These are phyloP conservation scores for Ulota crispa DNA, from an alignment of 225 moss, liverwort and hornwort species.

Conservation along the genomic window DNA sequence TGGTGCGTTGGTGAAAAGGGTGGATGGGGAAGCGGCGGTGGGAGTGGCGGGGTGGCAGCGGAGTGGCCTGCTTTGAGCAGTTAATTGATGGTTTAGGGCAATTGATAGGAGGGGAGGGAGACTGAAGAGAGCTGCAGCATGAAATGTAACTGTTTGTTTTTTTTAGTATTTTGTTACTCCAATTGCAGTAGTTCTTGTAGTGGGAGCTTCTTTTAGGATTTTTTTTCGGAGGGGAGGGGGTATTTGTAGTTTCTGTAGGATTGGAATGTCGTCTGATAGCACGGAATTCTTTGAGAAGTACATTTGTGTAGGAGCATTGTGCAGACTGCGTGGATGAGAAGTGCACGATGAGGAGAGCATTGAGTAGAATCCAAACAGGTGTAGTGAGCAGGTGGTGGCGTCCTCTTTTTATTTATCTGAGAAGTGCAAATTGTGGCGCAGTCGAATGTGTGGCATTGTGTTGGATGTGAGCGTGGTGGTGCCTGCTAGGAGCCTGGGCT, in stretches of 20 bases:
- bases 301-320: conserved; percentile 43
- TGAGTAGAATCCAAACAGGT: conserved; percentile 46
- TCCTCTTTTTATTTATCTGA: conserved; percentile 42
- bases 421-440: conserved; percentile 40
- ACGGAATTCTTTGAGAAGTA: conserved; percentile 49
- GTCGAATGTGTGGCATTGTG: not conserved
- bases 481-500: no score
- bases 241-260: conserved; percentile 7
- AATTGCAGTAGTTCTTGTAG: not conserved
- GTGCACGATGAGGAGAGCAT: conserved; percentile 28
- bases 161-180: not conserved
- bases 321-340: conserved; percentile 35
- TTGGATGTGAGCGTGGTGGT: not conserved
- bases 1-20: conserved; percentile 18
- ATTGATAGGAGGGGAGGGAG: conserved; percentile 36
- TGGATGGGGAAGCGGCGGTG: conserved; percentile 31
- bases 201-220: not conserved
- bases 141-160: conserved; percentile 22
- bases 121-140: conserved; percentile 47
- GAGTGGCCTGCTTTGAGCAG: conserved; percentile 34
- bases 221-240: not conserved
- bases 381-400: conserved; percentile 38
- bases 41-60: conserved; percentile 23
- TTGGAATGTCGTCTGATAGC: conserved; percentile 37
- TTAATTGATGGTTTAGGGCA: conserved; percentile 39